A percentile compares a stretch with the other conserved stretches of the same genome.
Conservation (phyloP, 2,329 filamentous ascomycete species). For the Calonectria hongkongensis region DNA sequence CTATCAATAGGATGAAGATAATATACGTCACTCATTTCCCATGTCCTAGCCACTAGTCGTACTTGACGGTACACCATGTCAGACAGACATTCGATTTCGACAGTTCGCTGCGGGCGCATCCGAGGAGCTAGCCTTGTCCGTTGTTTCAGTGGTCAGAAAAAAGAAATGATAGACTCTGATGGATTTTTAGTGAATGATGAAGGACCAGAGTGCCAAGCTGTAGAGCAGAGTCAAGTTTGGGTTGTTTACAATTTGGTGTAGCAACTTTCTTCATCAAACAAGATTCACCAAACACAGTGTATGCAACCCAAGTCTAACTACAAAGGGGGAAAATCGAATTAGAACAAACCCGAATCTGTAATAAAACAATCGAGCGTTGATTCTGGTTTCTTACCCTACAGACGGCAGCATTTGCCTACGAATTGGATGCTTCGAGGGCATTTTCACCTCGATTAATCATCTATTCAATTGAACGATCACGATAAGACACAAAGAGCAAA, state of each 20-base stretch:
- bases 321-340: too few relatives aligned
- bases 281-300: too few relatives aligned
- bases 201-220: too few relatives aligned
- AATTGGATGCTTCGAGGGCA: neutral
- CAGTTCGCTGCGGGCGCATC: neutral
- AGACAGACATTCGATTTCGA: neutral
- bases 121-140: neutral
- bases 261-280: too few relatives aligned
- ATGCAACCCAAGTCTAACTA: too few relatives aligned
- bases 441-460: neutral
- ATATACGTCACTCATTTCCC: constrained; percentile 10
- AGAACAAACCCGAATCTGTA: neutral
- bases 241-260: too few relatives aligned
- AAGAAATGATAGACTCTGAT: neutral
- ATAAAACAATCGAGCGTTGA: neutral
- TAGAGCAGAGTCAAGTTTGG: too few relatives aligned
- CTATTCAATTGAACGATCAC: neutral
- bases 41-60: neutral
- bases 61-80: neutral
- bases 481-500: too few relatives aligned
- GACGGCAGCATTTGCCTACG: neutral
- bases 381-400: neutral
- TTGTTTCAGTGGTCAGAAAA: neutral
- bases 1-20: neutral
- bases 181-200: too few relatives aligned